Evolutionary conservation across 345 rosid genomes (phyloP), one percentile per base, ranked within the genome.

Genomic region (Citrus maxima): DNA sequence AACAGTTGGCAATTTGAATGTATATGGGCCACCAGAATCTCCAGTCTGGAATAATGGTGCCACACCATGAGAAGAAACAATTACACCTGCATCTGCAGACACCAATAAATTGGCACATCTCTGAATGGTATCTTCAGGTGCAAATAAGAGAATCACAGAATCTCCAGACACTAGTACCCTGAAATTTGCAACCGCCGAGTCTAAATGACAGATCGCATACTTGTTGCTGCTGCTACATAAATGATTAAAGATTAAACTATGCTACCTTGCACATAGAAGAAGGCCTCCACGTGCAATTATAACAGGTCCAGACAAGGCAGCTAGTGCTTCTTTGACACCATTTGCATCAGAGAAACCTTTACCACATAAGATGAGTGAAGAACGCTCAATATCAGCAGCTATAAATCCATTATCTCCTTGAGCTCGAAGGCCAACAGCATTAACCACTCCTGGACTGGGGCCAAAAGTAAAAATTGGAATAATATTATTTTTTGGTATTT

Each of bases 241-340:
- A 38, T 40, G 38, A 25, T 59, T 42, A 51, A 58, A 73, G n/a
- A 63, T 61, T 28, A 24, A 46, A 54, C 68, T 19, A 54, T 19
- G 32, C 30, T 51, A 80, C 85, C 87, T 80, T 60, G 82, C 78
- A 60, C 73, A 69, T 28, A 85, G 66, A 60, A 74, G 84, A 71
- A 85, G 76, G 25, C 84, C 87, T 32, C 87, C 84, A 6, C 83
- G 78, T 63, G 87, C 72, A 77, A 60, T 66, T 74, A 85, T 74
- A 60, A 85, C 68, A 68, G 87, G 85, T 70, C 62, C 85, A 34
- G 80, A 77, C 79, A 80, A 82, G 68, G 76, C 67, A 61, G 77
- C 58, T 80, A 80, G 74, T 34, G 79, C 82, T 68, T 80, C 68
- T 75, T 85, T 82, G 38, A 66, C 59, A 55, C 85, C 87, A 80